Conservation (phyloP, 306 rosid species). For the Spatholobus suberectus region DNA sequence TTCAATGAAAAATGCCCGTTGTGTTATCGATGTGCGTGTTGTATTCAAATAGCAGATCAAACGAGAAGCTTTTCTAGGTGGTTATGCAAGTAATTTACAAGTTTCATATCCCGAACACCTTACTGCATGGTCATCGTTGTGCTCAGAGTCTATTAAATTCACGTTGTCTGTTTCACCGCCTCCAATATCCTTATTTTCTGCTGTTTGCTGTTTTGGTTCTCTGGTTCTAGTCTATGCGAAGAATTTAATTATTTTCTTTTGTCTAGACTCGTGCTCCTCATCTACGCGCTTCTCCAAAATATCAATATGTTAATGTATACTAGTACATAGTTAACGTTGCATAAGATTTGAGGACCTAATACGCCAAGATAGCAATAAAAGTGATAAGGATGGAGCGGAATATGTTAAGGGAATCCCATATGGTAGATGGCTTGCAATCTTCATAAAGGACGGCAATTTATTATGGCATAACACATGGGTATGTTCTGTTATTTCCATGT, state of each 20-base stretch:
- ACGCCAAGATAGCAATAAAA: slow-evolving; percentile 34
- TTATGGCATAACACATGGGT: slow-evolving; percentile 45
- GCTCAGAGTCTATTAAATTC: slow-evolving; percentile 11
- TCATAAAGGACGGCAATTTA: slow-evolving; percentile 30
- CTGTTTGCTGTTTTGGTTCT: not conserved
- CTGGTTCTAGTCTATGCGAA: not conserved
- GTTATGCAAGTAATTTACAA: not conserved
- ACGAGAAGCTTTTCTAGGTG: not conserved
- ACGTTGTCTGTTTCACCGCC: slow-evolving; percentile 22
- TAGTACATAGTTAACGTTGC: not conserved
- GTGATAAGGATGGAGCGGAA: slow-evolving; percentile 32
- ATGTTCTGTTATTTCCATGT: slow-evolving; percentile 41
- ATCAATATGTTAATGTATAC: slow-evolving; percentile 25
- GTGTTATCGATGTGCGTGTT: slow-evolving; percentile 13
- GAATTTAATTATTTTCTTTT: not conserved
- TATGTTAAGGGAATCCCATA: slow-evolving; percentile 28
- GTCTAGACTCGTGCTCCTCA: not conserved
- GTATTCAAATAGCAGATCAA: slow-evolving; percentile 16
- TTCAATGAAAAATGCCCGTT: slow-evolving; percentile 10
- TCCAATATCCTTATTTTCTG: slow-evolving; percentile 27
- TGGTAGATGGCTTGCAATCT: slow-evolving; percentile 30
- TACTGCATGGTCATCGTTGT: slow-evolving; percentile 16
- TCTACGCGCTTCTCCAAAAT: slow-evolving; percentile 16
- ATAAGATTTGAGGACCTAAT: slow-evolving; percentile 26
- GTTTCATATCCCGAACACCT: not conserved